phyloP scores from a whole-genome alignment of 1,139 yeast genomes.

The Tardiomyces blankii region DNA sequence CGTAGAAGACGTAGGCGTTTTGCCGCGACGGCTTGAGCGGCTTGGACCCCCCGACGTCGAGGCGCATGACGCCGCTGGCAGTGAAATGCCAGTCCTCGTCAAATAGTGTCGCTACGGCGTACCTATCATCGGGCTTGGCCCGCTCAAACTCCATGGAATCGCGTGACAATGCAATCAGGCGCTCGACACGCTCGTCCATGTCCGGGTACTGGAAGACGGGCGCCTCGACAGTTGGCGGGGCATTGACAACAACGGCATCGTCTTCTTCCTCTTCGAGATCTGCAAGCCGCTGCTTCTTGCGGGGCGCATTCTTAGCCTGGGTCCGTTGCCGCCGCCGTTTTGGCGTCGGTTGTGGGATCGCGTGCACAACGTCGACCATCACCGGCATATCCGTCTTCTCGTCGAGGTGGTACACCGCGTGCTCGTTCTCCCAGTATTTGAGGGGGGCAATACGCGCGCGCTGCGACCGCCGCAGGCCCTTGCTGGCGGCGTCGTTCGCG shows the following conservation, averaged over 20 bases:
- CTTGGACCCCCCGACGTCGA: conserved; percentile 49
- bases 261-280: conserved; percentile 16
- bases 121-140: conserved; percentile 36
- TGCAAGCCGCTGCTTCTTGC: neutral
- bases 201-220: conserved; percentile 41
- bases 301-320: neutral
- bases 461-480: conserved; percentile 38
- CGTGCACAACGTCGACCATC: neutral
- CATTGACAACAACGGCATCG: conserved; percentile 31
- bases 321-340: neutral
- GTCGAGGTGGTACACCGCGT: conserved; percentile 45
- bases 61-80: conserved; percentile 66
- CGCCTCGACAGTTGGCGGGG: conserved; percentile 34
- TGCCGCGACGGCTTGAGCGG: conserved; percentile 53
- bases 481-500: conserved; percentile 14
- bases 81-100: conserved; percentile 54
- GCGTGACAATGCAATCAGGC: conserved; percentile 63
- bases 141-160: conserved; percentile 40
- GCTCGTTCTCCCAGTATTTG: conserved; percentile 81
- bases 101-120: conserved; percentile 55
- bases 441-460: conserved; percentile 62
- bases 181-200: conserved; percentile 32
- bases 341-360: neutral
- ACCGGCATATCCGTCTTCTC: conserved; percentile 5
- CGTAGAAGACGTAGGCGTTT: conserved; percentile 64